Evolutionary conservation across 768 basidiomycete species (phyloP), one percentile per base, ranked within the genome.

Genomic region (Nidula microcarpa): DNA sequence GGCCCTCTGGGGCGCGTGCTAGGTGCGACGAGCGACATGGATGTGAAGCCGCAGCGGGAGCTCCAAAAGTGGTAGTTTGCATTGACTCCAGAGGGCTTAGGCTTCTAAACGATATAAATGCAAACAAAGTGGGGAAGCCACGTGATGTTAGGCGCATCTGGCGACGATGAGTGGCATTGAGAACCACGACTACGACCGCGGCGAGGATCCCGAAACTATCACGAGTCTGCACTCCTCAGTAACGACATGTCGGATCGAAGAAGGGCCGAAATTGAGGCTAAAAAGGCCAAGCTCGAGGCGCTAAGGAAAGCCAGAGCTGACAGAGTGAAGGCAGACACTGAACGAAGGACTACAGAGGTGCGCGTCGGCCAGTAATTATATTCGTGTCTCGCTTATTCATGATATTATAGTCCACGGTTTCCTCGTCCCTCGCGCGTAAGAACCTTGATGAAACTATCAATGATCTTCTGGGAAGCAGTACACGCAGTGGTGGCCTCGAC

Each of bases 211-310:
- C 53, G 48, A 56, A 23, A 44, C 33, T 6, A 47, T 46, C 23
- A 18, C 35, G 53, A 41, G 11, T 41, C 5, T 13, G 30, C 30
- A 11, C 35, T 52, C 23, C 23, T 17, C 45, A 32, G 32, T 18
- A 33, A 45, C 14, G 49, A 49, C 39, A 77, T 74, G 72, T 85
- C 87, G 51, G 82, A 86, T 60, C 80, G 80, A 69, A 79, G 92
- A 47, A 74, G 91, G 64, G 85, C 86, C 63, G 94, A 97, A 71
- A 89, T 98, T 55, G 93, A 94, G 68, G 90, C 87, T 23, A 98
- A 98, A 72, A 76, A 87, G 56, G 83, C 85, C 9, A 94, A 93
- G 69, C 85, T 98, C 34, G 91, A 85, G 48, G 91, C 92, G 57
- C 77, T 97, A 36, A 78, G 90, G 51, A 81, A 87, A 66, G 88